Evolutionary conservation across 768 basidiomycete genomes (phyloP), one percentile per base, ranked within the genome.

Genomic region (Agaricus subrufescens): DNA sequence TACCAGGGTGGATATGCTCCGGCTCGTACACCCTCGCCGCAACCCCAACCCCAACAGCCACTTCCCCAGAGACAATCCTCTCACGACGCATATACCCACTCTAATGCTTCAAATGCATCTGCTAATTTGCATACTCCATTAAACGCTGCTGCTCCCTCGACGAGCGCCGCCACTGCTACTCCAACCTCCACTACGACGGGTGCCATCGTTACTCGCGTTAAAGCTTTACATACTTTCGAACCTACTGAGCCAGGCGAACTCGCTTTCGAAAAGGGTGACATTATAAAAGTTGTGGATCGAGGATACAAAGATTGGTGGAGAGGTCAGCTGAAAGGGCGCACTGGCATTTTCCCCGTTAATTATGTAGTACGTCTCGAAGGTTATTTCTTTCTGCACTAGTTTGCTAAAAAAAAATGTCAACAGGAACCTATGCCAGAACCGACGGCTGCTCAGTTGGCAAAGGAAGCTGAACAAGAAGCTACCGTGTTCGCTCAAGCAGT

Each of bases 271-370:
- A 89, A 88, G 61, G 96, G 94, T 1, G 95, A 97, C 61, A 77
- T 96, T 46, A 94, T 98, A 75, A 93, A 94, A 65, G 95, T 98
- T 12, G 86, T 98, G 25, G 94, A 97, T 67, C 83, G 93, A 26
- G 89, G 87, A 25, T 96, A 96, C 70, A 89, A 91, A 63, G 94
- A 97, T 66, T 98, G 96, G 96, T 98, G 94, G 93, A 73, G 92
- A 25, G 96, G 96, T 0, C 94, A 97, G 62, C 69, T 95, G 45
- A 89, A 85, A 65, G 94, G 92, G 0, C 75, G 90, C 56, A 93
- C 94, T 2, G 94, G 94, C 44, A 98, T 98, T 46, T 98, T 98
- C 70, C 96, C 96, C 0, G 92, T 96, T 19, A 97, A 96, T 68
- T 97, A 98, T 73, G 93, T 98, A 62, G 92, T 91, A 63, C 6